These are phyloP conservation scores for Cadophora malorum DNA, from an alignment of 2,329 filamentous ascomycete genomes.

Conservation along the genomic window DNA sequence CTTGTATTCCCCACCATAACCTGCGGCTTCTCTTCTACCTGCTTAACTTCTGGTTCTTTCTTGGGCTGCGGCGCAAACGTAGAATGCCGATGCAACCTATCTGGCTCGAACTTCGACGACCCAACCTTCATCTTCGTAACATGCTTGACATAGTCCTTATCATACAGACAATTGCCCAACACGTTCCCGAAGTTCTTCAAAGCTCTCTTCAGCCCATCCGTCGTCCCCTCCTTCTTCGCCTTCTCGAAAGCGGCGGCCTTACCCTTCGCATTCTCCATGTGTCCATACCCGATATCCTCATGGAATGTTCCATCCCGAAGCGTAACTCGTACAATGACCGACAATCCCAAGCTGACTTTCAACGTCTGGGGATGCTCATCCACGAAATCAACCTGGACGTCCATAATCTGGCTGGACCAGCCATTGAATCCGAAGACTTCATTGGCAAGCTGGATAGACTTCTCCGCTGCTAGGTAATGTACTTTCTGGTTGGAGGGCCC, in stretches of 20 bases:
- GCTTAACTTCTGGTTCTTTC: constrained; percentile 43
- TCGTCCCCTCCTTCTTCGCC: constrained; percentile 97
- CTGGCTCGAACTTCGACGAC: constrained; percentile 78
- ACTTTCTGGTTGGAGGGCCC: constrained; percentile 86
- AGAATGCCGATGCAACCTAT: constrained; percentile 80
- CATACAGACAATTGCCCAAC: constrained; percentile 97
- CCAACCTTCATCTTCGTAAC: constrained; percentile 88
- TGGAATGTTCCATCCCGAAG: constrained; percentile 94
- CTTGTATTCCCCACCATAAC: constrained; percentile 27
- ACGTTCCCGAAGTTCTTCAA: constrained; percentile 94
- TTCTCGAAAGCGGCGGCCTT: constrained; percentile 98
- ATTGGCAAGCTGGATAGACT: constrained; percentile 93
- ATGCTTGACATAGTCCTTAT: constrained; percentile 89
- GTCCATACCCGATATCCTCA: constrained; percentile 96
- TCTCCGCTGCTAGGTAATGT: constrained; percentile 94
- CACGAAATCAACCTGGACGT: constrained; percentile 93
- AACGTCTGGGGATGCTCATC: constrained; percentile 82
- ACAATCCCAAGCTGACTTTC: constrained; percentile 84
- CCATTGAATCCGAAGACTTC: constrained; percentile 97
- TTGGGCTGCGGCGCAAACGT: constrained; percentile 58
- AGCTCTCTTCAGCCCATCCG: constrained; percentile 89
- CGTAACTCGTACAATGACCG: constrained; percentile 89
- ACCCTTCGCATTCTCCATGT: constrained; percentile 93
- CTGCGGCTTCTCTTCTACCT: constrained; percentile 36
- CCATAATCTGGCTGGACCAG: constrained; percentile 95